Conservation (phyloP, 2,329 filamentous ascomycete species). For the Alternaria gaisen region DNA sequence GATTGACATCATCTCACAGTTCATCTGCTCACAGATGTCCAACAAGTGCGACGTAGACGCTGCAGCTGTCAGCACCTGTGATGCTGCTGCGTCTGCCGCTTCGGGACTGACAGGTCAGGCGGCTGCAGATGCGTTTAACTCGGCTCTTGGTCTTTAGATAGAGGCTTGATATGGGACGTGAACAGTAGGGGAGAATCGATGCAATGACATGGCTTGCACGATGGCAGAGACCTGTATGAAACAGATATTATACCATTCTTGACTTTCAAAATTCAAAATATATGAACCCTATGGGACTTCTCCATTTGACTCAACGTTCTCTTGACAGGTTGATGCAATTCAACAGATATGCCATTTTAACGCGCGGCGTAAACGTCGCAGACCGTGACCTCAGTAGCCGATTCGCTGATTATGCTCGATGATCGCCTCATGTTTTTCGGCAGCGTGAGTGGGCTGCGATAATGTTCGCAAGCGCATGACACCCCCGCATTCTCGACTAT, state of each 20-base stretch:
- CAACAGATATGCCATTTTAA: neutral
- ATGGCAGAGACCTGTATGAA: neutral
- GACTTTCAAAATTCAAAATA: neutral
- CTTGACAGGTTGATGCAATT: neutral
- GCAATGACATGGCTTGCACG: neutral
- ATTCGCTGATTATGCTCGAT: neutral
- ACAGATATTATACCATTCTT: neutral
- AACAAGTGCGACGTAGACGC: conserved; percentile 37
- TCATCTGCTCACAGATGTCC: conserved; percentile 58
- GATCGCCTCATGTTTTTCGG: neutral
- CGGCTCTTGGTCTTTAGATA: conserved; percentile 34
- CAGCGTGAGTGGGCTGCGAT: neutral
- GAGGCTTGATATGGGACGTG: neutral
- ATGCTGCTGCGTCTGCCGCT: conserved; percentile 33
- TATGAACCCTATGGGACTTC: neutral
- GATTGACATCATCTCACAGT: conserved; percentile 59
- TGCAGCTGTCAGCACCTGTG: conserved; percentile 32
- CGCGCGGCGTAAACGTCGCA: neutral
- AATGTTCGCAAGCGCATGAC: neutral
- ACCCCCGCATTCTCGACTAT: conserved; percentile 3
- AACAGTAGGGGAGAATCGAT: neutral
- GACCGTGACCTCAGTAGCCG: neutral
- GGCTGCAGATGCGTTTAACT: conserved; percentile 43
- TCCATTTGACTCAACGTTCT: neutral
- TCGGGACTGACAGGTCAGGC: conserved; percentile 31